Base-by-base conservation (phyloP, 106 monocot genomes). In the Phalaenopsis aphrodite region DNA sequence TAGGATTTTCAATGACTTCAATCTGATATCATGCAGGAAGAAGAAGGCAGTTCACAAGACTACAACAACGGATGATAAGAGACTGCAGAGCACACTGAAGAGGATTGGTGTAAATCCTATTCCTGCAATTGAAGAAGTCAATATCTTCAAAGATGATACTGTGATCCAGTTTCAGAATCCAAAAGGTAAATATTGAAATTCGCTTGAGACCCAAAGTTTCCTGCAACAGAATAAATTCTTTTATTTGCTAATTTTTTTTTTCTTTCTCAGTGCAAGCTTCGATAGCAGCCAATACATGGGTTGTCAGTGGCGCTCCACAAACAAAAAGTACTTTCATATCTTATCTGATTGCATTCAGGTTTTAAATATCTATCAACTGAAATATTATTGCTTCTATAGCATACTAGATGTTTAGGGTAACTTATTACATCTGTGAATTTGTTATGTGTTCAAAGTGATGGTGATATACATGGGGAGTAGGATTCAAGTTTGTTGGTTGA, bases 11-110 rank as follows among this genome's bases (percentile, higher is more conserved):
- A 15, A 30, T 30, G 30, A 30, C 30, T 30, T 30, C 30, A 30
- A 30, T 30, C 30, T 42, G 74, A 42, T 74, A 74, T 74, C 41
- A 43, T 74, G 43, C 74, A 93, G 93, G 78, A 93, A 93, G 90
- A 93, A 93, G 93, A 93, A 93, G 88, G 88, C 90, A 21, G 88
- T 93, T 56, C 90, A 90, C 78, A 93, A 93, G 78, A 85, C 88
- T 38, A 83, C 84, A 6, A 90, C 90, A 2, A 93, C 93, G 73
- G 93, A 93, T 81, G 93, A 90, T 73, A 90, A 92, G 76, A 90
- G 85, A 83, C 89, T 92, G 61, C 92, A 92, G 71, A 93, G 90
- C 86, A 93, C 93, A 57, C 79, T 93, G 78, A 93, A 93, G 75
- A 93, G 93, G 85, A 83, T 93, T 68, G 93, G 93, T 36, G 89